Evolutionary conservation across 176 grass and related monocot species (phyloP), one percentile per base, ranked within the genome.

Genomic region (Ananas comosus): DNA sequence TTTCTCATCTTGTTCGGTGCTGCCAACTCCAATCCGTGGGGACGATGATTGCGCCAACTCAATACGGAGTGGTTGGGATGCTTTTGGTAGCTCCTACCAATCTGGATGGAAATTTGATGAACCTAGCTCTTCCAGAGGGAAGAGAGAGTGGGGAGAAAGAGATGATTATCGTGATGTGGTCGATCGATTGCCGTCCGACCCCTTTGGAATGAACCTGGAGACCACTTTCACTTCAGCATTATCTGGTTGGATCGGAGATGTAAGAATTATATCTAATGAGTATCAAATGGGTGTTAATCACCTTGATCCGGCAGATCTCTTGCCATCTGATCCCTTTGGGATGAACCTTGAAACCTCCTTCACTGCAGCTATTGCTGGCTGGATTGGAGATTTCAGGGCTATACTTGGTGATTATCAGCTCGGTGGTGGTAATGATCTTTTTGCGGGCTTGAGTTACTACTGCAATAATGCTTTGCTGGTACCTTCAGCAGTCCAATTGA

Each of bases 151-250:
- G 24, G 53, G 78, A 73, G 53, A 67, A 16, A 16, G 25, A 47
- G 33, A 67, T 67, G 65, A 47, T 49, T 78, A 80, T 49, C 57
- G 68, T 16, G 87, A 90, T 51, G 81, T 81, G 1, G 91, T 72
- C 23, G 66, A 77, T 51, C 74, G 71, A 53, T 74, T 96, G 67
- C 91, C 91, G 14, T 63, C 51, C 0, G 91, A 96, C 33, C 91
- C 91, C n/a, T 96, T 91, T 1, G 91, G 69, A 51, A 96, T 96
- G 91, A 82, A 90, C 33, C 48, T 90, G 53, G 70, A 80, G 75
- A 78, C 71, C 54, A 76, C 84, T 0, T 52, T 83, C 49, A 86
- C 69, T 1, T 72, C 83, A 0, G 76, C 78, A 0, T 71, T 96
- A 13, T 83, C 83, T 33, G 79, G 68, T 63, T 85, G 72, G 81